Conservation (phyloP, 2,329 filamentous ascomycete species). For the Stagonosporopsis tanaceti region DNA sequence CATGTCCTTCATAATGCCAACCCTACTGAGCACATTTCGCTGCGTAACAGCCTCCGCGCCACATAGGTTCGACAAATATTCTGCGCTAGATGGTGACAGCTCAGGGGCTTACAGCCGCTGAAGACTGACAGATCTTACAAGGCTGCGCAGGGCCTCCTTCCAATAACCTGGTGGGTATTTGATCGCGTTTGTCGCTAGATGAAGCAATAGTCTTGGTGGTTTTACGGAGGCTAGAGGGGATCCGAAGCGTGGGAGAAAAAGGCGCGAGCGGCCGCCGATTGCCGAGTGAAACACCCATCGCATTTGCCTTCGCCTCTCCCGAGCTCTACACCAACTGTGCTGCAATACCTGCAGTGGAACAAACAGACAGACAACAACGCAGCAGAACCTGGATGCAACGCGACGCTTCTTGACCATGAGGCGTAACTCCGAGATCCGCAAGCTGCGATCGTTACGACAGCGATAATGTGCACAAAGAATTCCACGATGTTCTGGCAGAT, state of each 20-base stretch:
- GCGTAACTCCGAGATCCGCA: no score
- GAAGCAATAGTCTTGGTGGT: constrained; percentile 17
- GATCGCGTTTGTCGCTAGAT: constrained; percentile 7
- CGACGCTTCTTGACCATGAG: no score
- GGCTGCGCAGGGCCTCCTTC: constrained; percentile 1
- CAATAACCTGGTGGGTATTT: constrained; percentile 4
- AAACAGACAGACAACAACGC: not conserved
- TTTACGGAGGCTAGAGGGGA: constrained; percentile 6
- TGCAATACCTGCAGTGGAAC: not conserved
- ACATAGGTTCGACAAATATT: not conserved
- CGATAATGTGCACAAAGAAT: no score
- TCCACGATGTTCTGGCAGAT: no score
- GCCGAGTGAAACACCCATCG: constrained; percentile 11
- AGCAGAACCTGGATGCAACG: not conserved
- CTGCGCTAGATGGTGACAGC: not conserved
- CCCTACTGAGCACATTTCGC: no score
- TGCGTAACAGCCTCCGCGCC: no score
- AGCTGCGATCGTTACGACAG: no score
- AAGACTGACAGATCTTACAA: constrained; percentile 8
- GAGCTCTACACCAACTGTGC: not conserved
- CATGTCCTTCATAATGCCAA: no score
- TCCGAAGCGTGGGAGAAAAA: not conserved
- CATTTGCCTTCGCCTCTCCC: not conserved
- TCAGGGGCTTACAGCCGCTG: constrained; percentile 1
- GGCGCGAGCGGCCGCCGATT: constrained; percentile 1